Percentiles rank a stretch among this genome's conserved stretches.
phyloP scores from a whole-genome alignment of 2,329 filamentous ascomycete genomes.

The Atkinsonella texensis region DNA sequence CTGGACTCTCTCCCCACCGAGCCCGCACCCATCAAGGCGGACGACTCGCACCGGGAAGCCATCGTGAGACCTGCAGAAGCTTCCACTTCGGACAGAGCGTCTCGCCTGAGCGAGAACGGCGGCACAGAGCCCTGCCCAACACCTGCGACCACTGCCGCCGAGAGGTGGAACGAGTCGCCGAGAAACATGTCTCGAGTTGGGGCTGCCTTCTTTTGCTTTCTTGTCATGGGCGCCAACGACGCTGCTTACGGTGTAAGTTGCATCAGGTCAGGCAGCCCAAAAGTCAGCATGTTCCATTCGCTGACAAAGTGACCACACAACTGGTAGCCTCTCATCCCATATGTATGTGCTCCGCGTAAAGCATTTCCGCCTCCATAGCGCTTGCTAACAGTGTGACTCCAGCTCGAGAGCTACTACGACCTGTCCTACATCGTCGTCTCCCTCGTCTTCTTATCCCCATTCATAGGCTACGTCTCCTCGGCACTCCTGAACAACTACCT shows the following conservation, averaged over 20 bases:
- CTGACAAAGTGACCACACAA: conserved; percentile 3
- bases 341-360: conserved; percentile 24
- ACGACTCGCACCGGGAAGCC: not conserved
- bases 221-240: conserved; percentile 47
- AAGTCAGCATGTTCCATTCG: not conserved
- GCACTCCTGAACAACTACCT: conserved; percentile 49
- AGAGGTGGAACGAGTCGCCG: conserved; percentile 38
- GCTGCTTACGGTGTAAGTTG: conserved; percentile 42
- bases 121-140: not conserved
- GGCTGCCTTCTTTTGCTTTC: conserved; percentile 45
- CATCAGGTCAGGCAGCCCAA: not conserved
- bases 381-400: not conserved
- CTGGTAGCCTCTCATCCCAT: conserved; percentile 35
- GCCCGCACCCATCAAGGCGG: not conserved
- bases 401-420: conserved; percentile 50
- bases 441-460: conserved; percentile 51
- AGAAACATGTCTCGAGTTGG: conserved; percentile 35
- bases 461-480: conserved; percentile 49
- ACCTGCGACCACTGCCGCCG: conserved; percentile 4
- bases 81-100: not conserved
- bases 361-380: conserved; percentile 43
- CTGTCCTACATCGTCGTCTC: conserved; percentile 49
- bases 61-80: not conserved
- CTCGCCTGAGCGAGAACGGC: not conserved
- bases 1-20: not conserved